A percentile compares a stretch with the other conserved stretches of the same genome.
Evolutionary conservation across 352 stramenopile genomes (phyloP).

Genomic region (Globisporangium alternatum): DNA sequence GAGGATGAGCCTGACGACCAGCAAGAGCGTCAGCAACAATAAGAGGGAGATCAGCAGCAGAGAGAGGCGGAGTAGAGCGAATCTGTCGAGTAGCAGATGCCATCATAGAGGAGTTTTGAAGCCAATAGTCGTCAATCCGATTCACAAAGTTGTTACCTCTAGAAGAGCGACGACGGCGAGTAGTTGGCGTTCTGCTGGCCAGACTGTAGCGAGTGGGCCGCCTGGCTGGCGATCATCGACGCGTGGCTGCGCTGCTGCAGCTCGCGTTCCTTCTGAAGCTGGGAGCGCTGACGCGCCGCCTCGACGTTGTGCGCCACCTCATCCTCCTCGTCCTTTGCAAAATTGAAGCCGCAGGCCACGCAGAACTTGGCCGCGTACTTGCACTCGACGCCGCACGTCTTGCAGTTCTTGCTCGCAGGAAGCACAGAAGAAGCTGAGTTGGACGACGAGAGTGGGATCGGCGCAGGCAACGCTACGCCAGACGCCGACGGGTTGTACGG

Average conservation of each 20-base stretch:
- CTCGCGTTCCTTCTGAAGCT: constrained; percentile 50
- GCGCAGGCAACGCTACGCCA: constrained; percentile 44
- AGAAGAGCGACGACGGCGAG: constrained; percentile 14
- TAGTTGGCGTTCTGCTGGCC: constrained; percentile 17
- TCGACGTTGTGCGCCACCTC: constrained; percentile 77
- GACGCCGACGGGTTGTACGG: constrained; percentile 32
- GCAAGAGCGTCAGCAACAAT: constrained; percentile 12
- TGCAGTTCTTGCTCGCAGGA: constrained; percentile 55
- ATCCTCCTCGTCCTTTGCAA: constrained; percentile 70
- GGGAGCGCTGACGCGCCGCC: constrained; percentile 44
- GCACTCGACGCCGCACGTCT: constrained; percentile 63
- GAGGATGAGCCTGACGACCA: constrained; percentile 16
- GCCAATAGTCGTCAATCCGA: not conserved
- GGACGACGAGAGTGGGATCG: constrained; percentile 47
- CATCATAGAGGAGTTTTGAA: constrained; percentile 1
- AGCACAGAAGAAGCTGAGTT: constrained; percentile 32
- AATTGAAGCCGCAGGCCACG: constrained; percentile 78
- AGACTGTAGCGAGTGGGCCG: constrained; percentile 36
- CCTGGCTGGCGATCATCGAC: constrained; percentile 65
- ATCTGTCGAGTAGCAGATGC: not conserved
- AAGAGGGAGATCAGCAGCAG: constrained; percentile 7
- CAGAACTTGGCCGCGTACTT: constrained; percentile 82
- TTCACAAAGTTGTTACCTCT: constrained; percentile 10
- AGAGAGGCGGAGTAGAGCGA: not conserved
- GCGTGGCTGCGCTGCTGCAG: constrained; percentile 63